phyloP scores from a whole-genome alignment of 225 moss, liverwort and hornwort genomes.

The Pseudisothecium myosuroides region DNA sequence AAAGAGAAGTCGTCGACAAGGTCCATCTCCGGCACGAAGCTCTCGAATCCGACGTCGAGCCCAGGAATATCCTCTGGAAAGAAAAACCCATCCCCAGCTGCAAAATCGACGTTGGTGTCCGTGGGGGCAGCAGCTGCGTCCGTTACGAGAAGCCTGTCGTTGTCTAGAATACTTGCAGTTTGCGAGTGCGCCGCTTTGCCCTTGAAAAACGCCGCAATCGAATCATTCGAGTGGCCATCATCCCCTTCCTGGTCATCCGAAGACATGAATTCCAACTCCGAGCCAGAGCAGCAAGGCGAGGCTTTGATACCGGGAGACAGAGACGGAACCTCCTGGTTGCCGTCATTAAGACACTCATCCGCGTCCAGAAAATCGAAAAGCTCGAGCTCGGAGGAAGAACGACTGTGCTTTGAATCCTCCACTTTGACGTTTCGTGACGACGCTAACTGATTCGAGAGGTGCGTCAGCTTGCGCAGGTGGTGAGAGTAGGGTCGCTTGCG shows the following conservation, averaged over 20 bases:
- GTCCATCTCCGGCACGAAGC: conserved; percentile 13
- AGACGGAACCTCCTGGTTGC: conserved; percentile 41
- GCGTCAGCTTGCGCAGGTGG: conserved; percentile 25
- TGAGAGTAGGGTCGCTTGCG: conserved; percentile 35
- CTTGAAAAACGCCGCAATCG: conserved; percentile 20
- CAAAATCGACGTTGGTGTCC: not conserved
- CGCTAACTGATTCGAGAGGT: not conserved
- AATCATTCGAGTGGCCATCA: not conserved
- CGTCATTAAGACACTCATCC: conserved; percentile 1
- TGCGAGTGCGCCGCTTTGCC: conserved; percentile 28
- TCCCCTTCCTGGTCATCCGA: conserved; percentile 15
- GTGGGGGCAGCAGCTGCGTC: not conserved
- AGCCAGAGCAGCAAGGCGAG: not conserved
- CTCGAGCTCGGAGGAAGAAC: not conserved
- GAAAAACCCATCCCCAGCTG: not conserved
- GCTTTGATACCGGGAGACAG: not conserved
- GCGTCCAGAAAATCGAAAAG: conserved; percentile 21
- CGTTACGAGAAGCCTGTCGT: not conserved
- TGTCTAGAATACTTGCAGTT: not conserved
- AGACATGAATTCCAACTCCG: not conserved
- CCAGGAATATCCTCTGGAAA: conserved; percentile 27
- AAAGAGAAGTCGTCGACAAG: conserved; percentile 22
- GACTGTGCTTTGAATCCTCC: not conserved
- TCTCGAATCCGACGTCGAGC: conserved; percentile 6
- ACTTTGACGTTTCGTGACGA: not conserved